Conservation (phyloP, 306 rosid genomes). For the Quercus mongolica region DNA sequence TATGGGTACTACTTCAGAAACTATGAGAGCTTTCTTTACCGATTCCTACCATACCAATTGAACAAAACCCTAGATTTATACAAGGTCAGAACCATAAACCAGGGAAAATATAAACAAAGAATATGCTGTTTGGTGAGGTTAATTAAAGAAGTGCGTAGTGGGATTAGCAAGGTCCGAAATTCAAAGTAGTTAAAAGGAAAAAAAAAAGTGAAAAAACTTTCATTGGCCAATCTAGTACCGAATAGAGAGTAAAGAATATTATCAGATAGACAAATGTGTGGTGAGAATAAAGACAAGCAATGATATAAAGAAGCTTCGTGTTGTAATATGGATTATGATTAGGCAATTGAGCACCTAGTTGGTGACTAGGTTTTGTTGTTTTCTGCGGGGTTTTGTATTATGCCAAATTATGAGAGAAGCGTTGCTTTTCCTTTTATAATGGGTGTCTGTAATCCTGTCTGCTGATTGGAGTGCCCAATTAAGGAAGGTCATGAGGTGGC, state of each 20-base stretch:
- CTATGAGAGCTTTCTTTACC: conserved; percentile 15
- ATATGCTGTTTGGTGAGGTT: not conserved
- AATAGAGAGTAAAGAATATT: not conserved
- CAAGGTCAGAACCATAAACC: conserved; percentile 1
- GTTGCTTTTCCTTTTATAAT: not conserved
- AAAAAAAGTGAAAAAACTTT: not conserved
- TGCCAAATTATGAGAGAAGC: not conserved
- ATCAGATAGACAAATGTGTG: not conserved
- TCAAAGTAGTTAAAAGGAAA: not conserved
- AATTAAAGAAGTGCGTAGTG: not conserved
- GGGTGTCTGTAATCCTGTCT: conserved; percentile 14
- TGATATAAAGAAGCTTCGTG: not conserved
- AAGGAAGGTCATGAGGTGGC: not conserved
- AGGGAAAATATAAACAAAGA: too few species aligned
- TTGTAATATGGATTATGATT: conserved; percentile 9
- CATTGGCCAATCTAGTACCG: conserved; percentile 4
- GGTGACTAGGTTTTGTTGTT: conserved; percentile 8
- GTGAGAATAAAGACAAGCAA: not conserved
- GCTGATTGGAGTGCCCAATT: not conserved
- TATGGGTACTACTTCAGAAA: not conserved
- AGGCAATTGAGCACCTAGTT: not conserved
- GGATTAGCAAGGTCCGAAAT: not conserved
- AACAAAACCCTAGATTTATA: conserved; percentile 26
- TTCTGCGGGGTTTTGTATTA: not conserved
- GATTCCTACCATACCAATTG: not conserved